Base-by-base conservation (phyloP, 2,329 filamentous ascomycete species). In the Phyllosticta citrichinensis region DNA sequence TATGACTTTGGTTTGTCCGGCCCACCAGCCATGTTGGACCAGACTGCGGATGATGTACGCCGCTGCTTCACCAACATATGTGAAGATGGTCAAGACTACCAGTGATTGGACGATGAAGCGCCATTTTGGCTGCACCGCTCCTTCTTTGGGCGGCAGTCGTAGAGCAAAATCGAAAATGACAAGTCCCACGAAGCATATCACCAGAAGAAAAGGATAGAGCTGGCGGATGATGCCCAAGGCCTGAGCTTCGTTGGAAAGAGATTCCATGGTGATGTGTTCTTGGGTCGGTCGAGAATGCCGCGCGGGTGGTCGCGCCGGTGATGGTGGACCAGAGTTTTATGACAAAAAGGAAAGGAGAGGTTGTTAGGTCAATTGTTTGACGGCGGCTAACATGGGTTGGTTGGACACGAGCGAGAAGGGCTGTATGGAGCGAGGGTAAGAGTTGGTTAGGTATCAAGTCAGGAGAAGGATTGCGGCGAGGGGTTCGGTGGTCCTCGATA, bases 1-100 rank as follows among this genome's bases (percentile, higher is more conserved):
- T 51, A 73, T 67, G 12, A 70, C 71, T 11, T 69, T 66, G 57
- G 71, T 66, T 50, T 74, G 65, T 6, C 70, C 68, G n/a, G 71
- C 62, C 52, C 66, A 66, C 51, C 71, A 73, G 25, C 66, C 59
- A n/a, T 52, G 54, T 8, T 73, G 66, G 47, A 69, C 65, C 17
- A 73, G 61, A 4, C 68, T 69, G 0, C 65, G 66, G 51, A 65
- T 68, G 62, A 73, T 65, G 62, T 72, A 73, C 60, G 63, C 27
- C 25, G 54, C 52, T 14, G 52, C 47, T 52, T 63, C 63, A 27
- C 24, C 52, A 19, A 52, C 56, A 56, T 63, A 64, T 19, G 59
- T 54, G 53, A 63, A 33, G 33, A 50, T 58, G 55, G 25, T 27
- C 27, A 58, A 50, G 47, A 56, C 52, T 20, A 53, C 47, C 27